Base-by-base conservation (phyloP, 805 yeast species). In the Candida piceae region DNA sequence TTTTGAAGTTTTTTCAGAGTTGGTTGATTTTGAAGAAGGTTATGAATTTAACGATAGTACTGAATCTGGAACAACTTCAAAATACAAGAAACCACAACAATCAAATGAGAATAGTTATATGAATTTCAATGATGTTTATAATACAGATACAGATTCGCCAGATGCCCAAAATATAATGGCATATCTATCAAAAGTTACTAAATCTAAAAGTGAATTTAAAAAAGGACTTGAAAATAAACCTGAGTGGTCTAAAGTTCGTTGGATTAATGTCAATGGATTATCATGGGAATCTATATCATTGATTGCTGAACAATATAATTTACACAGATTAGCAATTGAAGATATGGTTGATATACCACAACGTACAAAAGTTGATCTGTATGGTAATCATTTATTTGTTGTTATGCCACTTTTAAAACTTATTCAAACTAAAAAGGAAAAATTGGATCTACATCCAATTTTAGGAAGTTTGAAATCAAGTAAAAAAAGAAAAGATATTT, bases 261-360 rank as follows among this genome's bases (percentile, higher is more conserved):
- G 80, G 80, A 60, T 74, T 35, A 75, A 72, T 42, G 74, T 76
- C 16, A 75, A 74, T 48, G 82, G 81, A 0, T 55, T 76, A n/a
- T 71, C 79, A 2, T 74, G 79, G 79, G 80, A 74, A 36, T 77
- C 78, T 7, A 67, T 77, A 7, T 62, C 71, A 7, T 53, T 66
- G 1, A 60, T 77, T 28, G 69, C 72, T 2, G 55, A 64, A 29
- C 54, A 58, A 33, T 76, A 66, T 49, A 53, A 62, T 15, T 53
- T 77, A 16, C 83, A 77, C 50, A 66, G 77, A 17, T 57, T 77
- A 31, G 74, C 81, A 0, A 60, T 77, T 31, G 83, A 77, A 50
- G 82, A 77, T 49, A 69, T 77, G 76, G 70, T 77, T 31, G 82
- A 77, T 53, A 66, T 75, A 19, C 81, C 82, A 4, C 80, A 74